Base-by-base conservation (phyloP, 495 filamentous ascomycete genomes). In the Choiromyces venosus region DNA sequence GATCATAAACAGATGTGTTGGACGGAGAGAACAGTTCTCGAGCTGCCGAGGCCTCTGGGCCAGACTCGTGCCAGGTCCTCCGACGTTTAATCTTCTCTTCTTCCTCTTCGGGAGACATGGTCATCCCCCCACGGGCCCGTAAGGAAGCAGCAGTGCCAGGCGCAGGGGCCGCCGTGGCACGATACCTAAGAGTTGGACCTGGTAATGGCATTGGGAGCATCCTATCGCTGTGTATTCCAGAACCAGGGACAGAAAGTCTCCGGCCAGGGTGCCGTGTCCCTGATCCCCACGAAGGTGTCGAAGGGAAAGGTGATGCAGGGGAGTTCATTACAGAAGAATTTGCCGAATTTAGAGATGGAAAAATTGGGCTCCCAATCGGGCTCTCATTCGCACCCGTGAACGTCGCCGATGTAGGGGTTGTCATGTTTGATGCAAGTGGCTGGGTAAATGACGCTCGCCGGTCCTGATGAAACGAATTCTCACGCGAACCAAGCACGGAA, bases 351-450 rank as follows among this genome's bases (percentile, higher is more conserved):
- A 72, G 46, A 25, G 73, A 39, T 36, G 68, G 70, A 72, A 71
- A 71, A 39, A 68, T 71, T n/a, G 79, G 66, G 29, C 74, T 80
- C 61, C 71, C 72, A n/a, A 80, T 70, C 18, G 79, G 79, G 38
- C 78, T 80, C 69, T 79, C 79, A 35, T 73, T 72, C 44, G 72
- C 75, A 67, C 76, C 67, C 37, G 71, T 80, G 40, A 78, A 73
- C 18, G 73, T 75, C 25, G 79, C 75, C 14, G 79, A 81, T 29
- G 79, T 81, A 7, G 79, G 79, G n/a, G 79, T 81, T 6, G 52
- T 73, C 61, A 78, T 73, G 37, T 72, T 79, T 65, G 79, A 81
- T n/a, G 78, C 72, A 16, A 71, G 42, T 1, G 75, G 64, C 16
- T 70, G 74, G 25, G 78, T 74, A 35, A 80, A 76, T 8, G 78